Evolutionary conservation across 2,329 filamentous ascomycete genomes (phyloP), one percentile per base, ranked within the genome.

Genomic region (Pseudocercospora eumusae): DNA sequence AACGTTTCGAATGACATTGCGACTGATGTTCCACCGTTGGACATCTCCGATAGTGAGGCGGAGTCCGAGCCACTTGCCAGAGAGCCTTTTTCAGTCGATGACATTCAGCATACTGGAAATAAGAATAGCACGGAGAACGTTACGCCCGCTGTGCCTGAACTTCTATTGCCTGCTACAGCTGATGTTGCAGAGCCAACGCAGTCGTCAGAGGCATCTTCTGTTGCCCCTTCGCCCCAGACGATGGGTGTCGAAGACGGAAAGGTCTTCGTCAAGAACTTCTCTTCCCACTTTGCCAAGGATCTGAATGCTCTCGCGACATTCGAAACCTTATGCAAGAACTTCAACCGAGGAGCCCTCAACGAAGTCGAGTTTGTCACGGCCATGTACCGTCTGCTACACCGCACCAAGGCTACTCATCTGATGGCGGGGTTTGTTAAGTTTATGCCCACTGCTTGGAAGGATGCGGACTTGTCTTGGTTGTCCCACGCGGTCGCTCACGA

Each of bases 291-390:
- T 44, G 44, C 42, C n/a, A 40, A 50, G 3, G 53, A 61, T 18
- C 15, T 47, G n/a, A 44, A 54, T 13, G 60, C 53, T 9, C 28
- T 64, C 15, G 59, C 49, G 2, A 18, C 56, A 8, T 68, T 68
- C 44, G 45, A 63, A 27, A 18, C 53, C 2, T 28, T 63, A 9
- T 61, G 54, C 59, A 62, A 57, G 21, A 25, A 59, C 13, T 68
- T 64, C 60, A 58, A 66, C 42, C 54, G 33, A 3, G 57, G 56
- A 15, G 53, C n/a, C 10, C 45, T 63, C 45, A 56, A 56, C 18
- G 61, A 64, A 21, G 18, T 31, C 6, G 56, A 65, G 2, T 68
- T 70, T 47, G 67, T 69, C 56, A 56, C 60, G n/a, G 42, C 53
- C 11, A 59, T 61, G n/a, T 66, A 65, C 27, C 61, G 64, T 15